Base-by-base conservation (phyloP, 177 flowering plant genomes). In the Vitis hybrid region DNA sequence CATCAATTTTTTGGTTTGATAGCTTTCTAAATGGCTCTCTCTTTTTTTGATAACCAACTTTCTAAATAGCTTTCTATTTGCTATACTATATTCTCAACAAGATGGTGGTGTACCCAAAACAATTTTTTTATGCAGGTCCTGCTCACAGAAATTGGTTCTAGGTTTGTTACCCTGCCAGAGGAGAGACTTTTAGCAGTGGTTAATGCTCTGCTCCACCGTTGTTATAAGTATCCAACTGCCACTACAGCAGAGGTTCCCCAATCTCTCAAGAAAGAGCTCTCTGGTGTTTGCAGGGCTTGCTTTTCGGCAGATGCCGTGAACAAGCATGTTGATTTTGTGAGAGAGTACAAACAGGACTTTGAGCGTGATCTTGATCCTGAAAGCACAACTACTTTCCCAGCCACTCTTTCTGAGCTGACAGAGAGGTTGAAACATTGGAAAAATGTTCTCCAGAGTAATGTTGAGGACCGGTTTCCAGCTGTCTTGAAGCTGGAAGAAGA, bases 321-420 rank as follows among this genome's bases (percentile, higher is more conserved):
- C 86, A 96, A 96, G 85, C 97, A 96, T 81, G 95, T 94, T 73
- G 99, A 94, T 65, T 96, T 96, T 81, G 99, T 96, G 77, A 84
- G 92, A 82, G 99, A 94, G 73, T 96, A 96, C 82, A 96, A 96
- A 76, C 98, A 94, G 71, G 98, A 94, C 20, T 96, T 96, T 76
- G 99, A 92, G 73, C 93, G 92, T 72, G 98, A 96, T 75, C 97
- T 96, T 74, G 98, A 96, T 83, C 99, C 98, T 67, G 97, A 92
- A 68, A 94, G 90, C 77, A 81, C 90, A 26, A 71, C 90, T 49
- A 90, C 97, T 64, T 96, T 96, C 69, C 98, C 99, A 3, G 89
- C 82, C 59, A 90, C 98, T 26, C 96, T 96, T 56, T 87, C 97
- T 65, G 95, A 96, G 57, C 77, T 96, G 71, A 96, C 99, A 15